phyloP scores from a whole-genome alignment of 345 rosid species.

The Eucalyptus sp. region DNA sequence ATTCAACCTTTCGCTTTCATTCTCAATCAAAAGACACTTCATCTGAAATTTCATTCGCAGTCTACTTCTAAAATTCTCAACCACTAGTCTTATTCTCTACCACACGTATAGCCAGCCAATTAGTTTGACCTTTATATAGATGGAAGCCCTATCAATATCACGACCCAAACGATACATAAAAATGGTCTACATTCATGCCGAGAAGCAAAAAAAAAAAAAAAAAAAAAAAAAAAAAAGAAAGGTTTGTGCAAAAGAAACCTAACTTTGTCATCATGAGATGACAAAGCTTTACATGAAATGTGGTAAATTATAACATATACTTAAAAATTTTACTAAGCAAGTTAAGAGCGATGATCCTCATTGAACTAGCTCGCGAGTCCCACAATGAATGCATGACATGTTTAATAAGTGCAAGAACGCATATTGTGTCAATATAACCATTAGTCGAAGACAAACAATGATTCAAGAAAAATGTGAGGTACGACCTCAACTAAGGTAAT shows the following conservation, averaged over 20 bases:
- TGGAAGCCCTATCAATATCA: background rate
- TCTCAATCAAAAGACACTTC: background rate
- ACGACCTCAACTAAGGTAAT: background rate
- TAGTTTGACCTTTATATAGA: background rate
- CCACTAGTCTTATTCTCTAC: background rate
- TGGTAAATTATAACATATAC: background rate
- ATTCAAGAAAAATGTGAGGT: background rate
- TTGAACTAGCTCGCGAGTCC: accelerated
- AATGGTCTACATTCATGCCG: background rate
- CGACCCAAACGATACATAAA: background rate
- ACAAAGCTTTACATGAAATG: background rate
- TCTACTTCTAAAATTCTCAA: background rate
- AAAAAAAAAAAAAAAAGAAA: background rate
- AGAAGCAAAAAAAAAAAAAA: background rate
- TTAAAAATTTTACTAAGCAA: background rate
- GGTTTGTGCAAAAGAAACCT: background rate
- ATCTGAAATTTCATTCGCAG: background rate
- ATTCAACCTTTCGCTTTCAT: background rate
- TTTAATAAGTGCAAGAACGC: background rate
- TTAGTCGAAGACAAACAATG: background rate
- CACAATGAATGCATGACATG: background rate
- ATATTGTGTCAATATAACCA: background rate
- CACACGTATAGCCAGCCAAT: background rate
- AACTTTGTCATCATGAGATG: background rate
- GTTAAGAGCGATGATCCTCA: background rate